These are phyloP conservation scores for Chrysoporthe cubensis DNA, from an alignment of 2,329 filamentous ascomycete species.

Conservation along the genomic window DNA sequence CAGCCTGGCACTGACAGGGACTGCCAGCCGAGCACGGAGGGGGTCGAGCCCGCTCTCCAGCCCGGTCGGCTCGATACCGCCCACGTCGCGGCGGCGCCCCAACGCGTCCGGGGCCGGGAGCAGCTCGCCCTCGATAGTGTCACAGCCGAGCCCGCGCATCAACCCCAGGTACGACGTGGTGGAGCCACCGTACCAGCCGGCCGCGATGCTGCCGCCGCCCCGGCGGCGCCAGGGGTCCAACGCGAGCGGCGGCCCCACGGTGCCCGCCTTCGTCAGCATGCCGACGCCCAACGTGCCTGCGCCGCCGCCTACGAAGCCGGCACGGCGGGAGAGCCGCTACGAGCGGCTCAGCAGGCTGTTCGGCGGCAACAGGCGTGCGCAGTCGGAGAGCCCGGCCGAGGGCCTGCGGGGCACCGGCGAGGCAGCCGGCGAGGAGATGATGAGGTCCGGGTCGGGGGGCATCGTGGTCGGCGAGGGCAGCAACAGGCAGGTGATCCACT, in stretches of 20 bases:
- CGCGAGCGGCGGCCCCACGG: conserved; percentile 8
- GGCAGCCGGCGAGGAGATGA: conserved; percentile 32
- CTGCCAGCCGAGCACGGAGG: background rate
- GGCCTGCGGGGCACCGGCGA: background rate
- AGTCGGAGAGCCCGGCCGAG: conserved; percentile 16
- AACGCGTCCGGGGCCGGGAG: conserved; percentile 33
- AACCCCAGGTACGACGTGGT: conserved; percentile 16
- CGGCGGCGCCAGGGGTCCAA: conserved; percentile 3
- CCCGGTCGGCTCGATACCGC: conserved; percentile 9
- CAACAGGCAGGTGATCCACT: conserved; percentile 6
- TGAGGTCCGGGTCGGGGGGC: conserved; percentile 31
- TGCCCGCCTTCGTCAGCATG: conserved; percentile 8
- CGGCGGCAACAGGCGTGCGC: conserved; percentile 12
- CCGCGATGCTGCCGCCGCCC: conserved; percentile 18
- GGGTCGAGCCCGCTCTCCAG: conserved; percentile 24
- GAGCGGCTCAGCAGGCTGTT: conserved; percentile 10
- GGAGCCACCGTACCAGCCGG: conserved; percentile 9
- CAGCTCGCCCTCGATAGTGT: conserved; percentile 47
- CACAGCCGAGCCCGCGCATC: conserved; percentile 48
- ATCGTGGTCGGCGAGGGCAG: conserved; percentile 33
- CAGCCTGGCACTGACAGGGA: background rate
- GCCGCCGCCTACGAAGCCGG: background rate
- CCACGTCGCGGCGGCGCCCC: conserved; percentile 10
- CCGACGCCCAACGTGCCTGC: background rate
- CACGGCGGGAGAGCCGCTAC: background rate